Evolutionary conservation across 164 flowering plant genomes (phyloP).

Genomic region (Saururus chinensis): DNA sequence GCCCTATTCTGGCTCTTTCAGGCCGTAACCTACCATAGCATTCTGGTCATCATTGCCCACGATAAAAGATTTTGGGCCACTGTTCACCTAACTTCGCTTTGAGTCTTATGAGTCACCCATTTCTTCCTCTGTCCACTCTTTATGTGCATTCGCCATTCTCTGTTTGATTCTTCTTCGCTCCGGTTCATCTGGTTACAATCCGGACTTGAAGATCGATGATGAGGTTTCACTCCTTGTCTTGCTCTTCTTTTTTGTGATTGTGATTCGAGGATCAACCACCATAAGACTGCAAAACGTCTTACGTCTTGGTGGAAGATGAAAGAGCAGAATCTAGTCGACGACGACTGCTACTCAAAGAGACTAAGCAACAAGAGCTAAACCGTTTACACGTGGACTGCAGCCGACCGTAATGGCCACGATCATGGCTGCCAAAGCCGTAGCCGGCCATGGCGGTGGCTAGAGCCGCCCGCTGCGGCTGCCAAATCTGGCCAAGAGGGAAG

Average conservation of each 20-base stretch:
- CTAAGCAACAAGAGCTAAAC: conserved; percentile 33
- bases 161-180: conserved; percentile 19
- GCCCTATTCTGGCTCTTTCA: conserved; percentile 52
- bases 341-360: too few species aligned
- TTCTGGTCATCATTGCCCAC: conserved; percentile 44
- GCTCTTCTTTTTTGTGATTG: conserved; percentile 28
- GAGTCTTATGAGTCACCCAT: conserved; percentile 53
- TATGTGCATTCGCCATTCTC: conserved; percentile 36
- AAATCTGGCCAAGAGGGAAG: too few species aligned
- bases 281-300: conserved; percentile 8
- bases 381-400: conserved; percentile 54
- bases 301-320: conserved; percentile 12
- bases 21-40: conserved; percentile 37
- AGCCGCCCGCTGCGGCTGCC: too few species aligned
- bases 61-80: conserved; percentile 60
- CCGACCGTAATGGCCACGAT: too few species aligned
- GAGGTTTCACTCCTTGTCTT: conserved; percentile 38
- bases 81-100: conserved; percentile 53
- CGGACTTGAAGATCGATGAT: conserved; percentile 42
- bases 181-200: conserved; percentile 3
- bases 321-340: too few species aligned
- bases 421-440: too few species aligned
- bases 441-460: too few species aligned
- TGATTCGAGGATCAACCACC: conserved; percentile 63
- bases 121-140: conserved; percentile 29